phyloP scores from a whole-genome alignment of 2,329 filamentous ascomycete genomes.

The Apiospora arundinis region DNA sequence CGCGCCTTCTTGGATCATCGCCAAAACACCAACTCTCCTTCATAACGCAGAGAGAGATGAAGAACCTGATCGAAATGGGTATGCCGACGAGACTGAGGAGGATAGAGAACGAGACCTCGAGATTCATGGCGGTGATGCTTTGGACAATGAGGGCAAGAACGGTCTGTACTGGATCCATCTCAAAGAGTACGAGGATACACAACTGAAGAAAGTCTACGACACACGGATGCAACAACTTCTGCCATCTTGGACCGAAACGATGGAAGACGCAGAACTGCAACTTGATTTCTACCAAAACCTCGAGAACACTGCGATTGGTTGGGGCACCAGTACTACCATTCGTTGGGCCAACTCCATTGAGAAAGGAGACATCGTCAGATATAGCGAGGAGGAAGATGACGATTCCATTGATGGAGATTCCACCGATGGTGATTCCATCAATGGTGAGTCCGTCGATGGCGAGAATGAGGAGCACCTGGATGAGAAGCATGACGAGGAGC shows the following conservation, averaged over 20 bases:
- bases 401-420: not conserved
- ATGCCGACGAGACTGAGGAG: conserved; percentile 37
- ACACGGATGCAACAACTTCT: conserved; percentile 39
- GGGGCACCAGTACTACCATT: not conserved
- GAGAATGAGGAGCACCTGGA: not conserved
- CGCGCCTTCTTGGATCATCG: conserved; percentile 46
- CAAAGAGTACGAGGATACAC: conserved; percentile 48
- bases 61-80: conserved; percentile 40
- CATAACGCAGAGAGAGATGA: conserved; percentile 36
- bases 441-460: not conserved
- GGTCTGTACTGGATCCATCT: conserved; percentile 48
- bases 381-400: not conserved
- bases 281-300: not conserved
- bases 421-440: not conserved
- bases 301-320: not conserved
- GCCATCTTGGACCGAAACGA: conserved; percentile 37
- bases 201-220: conserved; percentile 42
- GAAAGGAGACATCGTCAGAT: not conserved
- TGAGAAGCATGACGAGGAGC: not conserved
- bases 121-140: not conserved
- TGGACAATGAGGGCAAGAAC: conserved; percentile 48
- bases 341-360: not conserved
- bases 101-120: conserved; percentile 28
- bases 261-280: not conserved
- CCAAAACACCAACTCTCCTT: conserved; percentile 21